Conservation (phyloP, 2,329 filamentous ascomycete species). For the Triangularia verruculosa region DNA sequence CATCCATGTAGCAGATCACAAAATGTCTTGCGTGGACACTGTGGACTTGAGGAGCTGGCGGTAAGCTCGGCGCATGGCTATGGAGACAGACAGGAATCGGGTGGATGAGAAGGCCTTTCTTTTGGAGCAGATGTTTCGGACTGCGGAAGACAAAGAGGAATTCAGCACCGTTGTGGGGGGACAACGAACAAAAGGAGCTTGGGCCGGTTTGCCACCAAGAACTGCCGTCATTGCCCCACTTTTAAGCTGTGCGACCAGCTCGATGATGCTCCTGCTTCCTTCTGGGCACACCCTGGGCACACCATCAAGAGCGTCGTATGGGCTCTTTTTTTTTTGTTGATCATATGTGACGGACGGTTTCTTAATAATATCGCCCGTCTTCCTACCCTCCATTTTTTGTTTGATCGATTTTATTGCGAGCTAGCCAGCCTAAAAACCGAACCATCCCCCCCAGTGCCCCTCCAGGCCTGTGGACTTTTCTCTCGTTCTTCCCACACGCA, state of each 20-base stretch:
- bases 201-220: slow-evolving; percentile 6
- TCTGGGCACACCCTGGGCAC: not conserved
- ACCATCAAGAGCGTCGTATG: not conserved
- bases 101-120: not conserved
- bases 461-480: not conserved
- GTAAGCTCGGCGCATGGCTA: not conserved
- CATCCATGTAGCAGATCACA: not conserved
- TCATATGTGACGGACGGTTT: not conserved
- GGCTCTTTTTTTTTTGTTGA: not conserved
- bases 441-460: not conserved
- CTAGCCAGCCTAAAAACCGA: not conserved
- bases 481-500: not conserved
- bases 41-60: not conserved
- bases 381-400: too few species aligned
- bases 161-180: not conserved
- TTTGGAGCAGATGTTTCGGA: not conserved
- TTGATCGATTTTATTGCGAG: not conserved
- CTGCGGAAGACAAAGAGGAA: not conserved
- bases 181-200: slow-evolving; percentile 2
- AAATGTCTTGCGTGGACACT: not conserved
- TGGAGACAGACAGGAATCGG: not conserved
- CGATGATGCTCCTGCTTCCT: slow-evolving; percentile 13
- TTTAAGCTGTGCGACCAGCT: slow-evolving; percentile 8
- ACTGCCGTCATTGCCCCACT: slow-evolving; percentile 25
- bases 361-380: not conserved